Conservation (phyloP, 2,329 filamentous ascomycete species). For the Clarireedia homoeocarpa region DNA sequence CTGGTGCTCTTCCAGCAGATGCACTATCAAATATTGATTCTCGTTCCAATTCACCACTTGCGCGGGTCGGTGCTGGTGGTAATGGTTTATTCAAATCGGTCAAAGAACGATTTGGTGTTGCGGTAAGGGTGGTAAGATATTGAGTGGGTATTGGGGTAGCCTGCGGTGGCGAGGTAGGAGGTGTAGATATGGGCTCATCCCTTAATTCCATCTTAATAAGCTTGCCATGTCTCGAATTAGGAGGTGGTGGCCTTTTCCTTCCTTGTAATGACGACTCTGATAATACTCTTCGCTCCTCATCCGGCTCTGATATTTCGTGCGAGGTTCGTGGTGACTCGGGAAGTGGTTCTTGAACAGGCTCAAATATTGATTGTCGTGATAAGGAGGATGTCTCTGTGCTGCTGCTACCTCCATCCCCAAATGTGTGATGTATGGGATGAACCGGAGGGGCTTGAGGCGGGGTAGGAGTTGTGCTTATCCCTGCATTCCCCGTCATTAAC, state of each 20-base stretch:
- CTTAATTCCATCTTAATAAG: constrained; percentile 49
- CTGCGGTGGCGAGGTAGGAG: constrained; percentile 23
- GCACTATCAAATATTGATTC: constrained; percentile 48
- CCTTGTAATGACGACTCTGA: constrained; percentile 28
- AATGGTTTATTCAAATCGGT: constrained; percentile 55
- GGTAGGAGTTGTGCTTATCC: constrained; percentile 26
- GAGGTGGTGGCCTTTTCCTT: constrained; percentile 64
- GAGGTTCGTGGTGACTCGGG: constrained; percentile 48
- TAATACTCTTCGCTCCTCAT: constrained; percentile 37
- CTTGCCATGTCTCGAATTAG: constrained; percentile 72
- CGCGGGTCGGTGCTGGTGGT: constrained; percentile 43
- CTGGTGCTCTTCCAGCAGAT: constrained; percentile 44
- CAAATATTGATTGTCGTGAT: constrained; percentile 51
- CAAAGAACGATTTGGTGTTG: constrained; percentile 26
- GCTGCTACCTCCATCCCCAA: constrained; percentile 38
- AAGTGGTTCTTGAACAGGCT: constrained; percentile 36
- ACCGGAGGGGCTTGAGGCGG: constrained; percentile 23
- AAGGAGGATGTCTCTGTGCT: constrained; percentile 51
- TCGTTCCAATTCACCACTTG: constrained; percentile 33
- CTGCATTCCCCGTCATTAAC: constrained; percentile 63
- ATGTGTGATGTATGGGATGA: constrained; percentile 18
- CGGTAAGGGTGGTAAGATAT: constrained; percentile 16
- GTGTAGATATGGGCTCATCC: constrained; percentile 31
- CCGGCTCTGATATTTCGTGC: constrained; percentile 50
- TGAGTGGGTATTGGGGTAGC: constrained; percentile 19